These are phyloP conservation scores for Sechiopsis laciniata DNA, from an alignment of 306 rosid genomes.

Conservation along the genomic window DNA sequence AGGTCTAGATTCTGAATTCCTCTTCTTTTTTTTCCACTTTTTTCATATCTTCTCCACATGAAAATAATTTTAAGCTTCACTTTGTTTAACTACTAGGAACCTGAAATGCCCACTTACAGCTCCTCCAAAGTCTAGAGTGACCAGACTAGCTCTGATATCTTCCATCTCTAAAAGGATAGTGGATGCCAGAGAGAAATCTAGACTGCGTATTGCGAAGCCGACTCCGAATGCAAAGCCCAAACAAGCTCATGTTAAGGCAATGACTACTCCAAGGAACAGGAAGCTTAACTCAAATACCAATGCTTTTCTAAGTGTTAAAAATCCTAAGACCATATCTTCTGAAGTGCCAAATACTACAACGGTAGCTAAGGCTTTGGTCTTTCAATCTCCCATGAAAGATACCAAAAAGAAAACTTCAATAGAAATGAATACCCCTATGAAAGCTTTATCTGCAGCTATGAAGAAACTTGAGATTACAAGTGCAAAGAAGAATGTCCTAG, in stretches of 20 bases:
- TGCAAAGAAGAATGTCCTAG: constrained; percentile 47
- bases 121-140: constrained; percentile 71
- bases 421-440: constrained; percentile 49
- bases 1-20: constrained; percentile 34
- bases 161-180: constrained; percentile 48
- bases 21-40: neutral
- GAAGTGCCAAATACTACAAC: constrained; percentile 50
- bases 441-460: constrained; percentile 61
- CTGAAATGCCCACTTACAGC: constrained; percentile 77
- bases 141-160: constrained; percentile 64
- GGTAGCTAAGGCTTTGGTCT: constrained; percentile 61
- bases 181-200: constrained; percentile 34
- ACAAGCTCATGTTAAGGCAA: constrained; percentile 48
- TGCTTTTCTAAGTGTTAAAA: constrained; percentile 66
- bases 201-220: constrained; percentile 39
- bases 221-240: constrained; percentile 63
- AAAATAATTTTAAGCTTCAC: neutral
- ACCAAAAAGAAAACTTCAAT: constrained; percentile 36
- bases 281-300: constrained; percentile 46
- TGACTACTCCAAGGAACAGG: constrained; percentile 75
- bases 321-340: constrained; percentile 38
- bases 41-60: neutral
- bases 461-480: constrained; percentile 59
- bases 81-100: constrained; percentile 33
- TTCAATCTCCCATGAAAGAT: constrained; percentile 68